These are phyloP conservation scores for Solanum paucissectum DNA, from an alignment of 257 asterid genomes.

Conservation along the genomic window DNA sequence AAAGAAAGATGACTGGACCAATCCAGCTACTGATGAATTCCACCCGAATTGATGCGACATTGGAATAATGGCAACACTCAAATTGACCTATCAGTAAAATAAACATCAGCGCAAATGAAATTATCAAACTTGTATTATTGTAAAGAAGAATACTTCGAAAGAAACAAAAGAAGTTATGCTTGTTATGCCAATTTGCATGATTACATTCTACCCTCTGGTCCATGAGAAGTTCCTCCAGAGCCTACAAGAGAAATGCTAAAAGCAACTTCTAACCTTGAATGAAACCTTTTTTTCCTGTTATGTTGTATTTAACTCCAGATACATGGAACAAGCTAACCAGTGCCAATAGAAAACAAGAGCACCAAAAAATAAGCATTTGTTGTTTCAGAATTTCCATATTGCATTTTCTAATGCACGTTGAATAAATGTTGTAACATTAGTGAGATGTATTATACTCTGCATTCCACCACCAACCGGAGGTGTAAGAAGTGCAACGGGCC, in stretches of 20 bases:
- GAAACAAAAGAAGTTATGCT: not conserved
- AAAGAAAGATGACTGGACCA: slow-evolving; percentile 97
- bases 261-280: not conserved
- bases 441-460: not conserved
- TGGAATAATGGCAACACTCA: slow-evolving; percentile 93
- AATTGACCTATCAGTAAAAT: slow-evolving; percentile 57
- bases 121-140: not conserved
- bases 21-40: slow-evolving; percentile 88
- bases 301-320: not conserved
- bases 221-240: not conserved
- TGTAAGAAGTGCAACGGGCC: not conserved
- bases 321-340: not conserved
- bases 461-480: not conserved
- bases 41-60: slow-evolving; percentile 98
- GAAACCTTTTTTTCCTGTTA: not conserved
- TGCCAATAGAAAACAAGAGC: not conserved
- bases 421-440: not conserved
- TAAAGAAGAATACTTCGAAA: not conserved
- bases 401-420: not conserved
- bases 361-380: not conserved
- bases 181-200: not conserved
- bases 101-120: not conserved
- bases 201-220: not conserved
- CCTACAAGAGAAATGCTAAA: not conserved
- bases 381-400: not conserved